Percentiles rank a stretch among this genome's conserved stretches.
phyloP scores from a whole-genome alignment of 2,329 filamentous ascomycete genomes.

The Zasmidium citrigriseum region DNA sequence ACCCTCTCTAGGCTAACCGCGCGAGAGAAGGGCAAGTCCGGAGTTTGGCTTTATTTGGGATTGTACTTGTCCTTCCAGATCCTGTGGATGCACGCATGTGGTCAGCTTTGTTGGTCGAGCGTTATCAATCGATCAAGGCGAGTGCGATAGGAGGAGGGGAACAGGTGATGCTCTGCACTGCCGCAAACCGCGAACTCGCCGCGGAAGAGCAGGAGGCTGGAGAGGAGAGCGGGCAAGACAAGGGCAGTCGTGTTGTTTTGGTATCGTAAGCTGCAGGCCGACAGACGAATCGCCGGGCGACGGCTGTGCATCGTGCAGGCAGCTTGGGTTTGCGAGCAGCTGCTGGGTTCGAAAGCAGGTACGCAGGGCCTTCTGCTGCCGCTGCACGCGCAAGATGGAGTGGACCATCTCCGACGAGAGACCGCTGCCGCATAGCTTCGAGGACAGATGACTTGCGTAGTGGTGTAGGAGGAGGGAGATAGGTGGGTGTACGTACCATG shows the following conservation, averaged over 20 bases:
- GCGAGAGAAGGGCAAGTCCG: no score
- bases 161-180: neutral
- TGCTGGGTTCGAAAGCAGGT: no score
- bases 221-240: no score
- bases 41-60: slow-evolving; percentile 33
- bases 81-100: slow-evolving; percentile 54
- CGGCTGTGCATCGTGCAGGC: neutral
- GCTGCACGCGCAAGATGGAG: slow-evolving; percentile 2
- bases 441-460: neutral
- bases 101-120: slow-evolving; percentile 1
- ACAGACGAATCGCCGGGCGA: neutral
- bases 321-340: neutral
- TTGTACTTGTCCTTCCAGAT: slow-evolving; percentile 98
- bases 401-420: neutral
- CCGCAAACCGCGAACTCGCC: neutral
- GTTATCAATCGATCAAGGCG: no score
- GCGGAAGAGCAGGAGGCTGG: neutral
- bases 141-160: neutral
- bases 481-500: slow-evolving; percentile 68
- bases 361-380: slow-evolving; percentile 4
- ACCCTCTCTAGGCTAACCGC: no score
- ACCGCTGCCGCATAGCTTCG: neutral
- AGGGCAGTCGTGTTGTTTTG: neutral
- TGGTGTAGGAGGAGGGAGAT: neutral
- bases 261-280: neutral